Conservation (phyloP, 495 filamentous ascomycete species). For the Cercophora newfieldiana region DNA sequence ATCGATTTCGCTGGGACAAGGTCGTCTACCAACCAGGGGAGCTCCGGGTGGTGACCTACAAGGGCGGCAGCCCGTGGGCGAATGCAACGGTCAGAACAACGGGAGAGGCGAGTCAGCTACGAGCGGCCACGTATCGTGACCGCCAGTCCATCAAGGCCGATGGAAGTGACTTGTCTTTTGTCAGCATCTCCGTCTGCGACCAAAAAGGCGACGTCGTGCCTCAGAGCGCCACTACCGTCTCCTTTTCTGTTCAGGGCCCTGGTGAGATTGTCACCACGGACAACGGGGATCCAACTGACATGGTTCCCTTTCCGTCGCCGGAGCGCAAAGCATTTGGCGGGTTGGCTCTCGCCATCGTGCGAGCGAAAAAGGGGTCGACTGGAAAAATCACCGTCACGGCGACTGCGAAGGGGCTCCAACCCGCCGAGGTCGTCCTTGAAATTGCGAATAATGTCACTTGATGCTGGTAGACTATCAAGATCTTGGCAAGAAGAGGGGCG, state of each 20-base stretch:
- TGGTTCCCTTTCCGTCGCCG: constrained; percentile 43
- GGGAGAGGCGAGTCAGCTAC: constrained; percentile 33
- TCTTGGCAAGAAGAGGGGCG: too few relatives aligned
- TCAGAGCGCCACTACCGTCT: constrained; percentile 38
- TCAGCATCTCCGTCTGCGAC: constrained; percentile 44
- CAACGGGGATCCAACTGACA: constrained; percentile 49
- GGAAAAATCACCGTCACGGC: constrained; percentile 40
- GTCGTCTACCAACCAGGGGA: constrained; percentile 47
- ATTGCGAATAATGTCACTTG: background rate
- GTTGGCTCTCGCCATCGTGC: constrained; percentile 44
- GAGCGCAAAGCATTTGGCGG: constrained; percentile 48
- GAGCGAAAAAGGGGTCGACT: constrained; percentile 29
- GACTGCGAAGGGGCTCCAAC: constrained; percentile 5
- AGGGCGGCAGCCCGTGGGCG: constrained; percentile 45
- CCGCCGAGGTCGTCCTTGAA: background rate
- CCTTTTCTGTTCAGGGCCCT: constrained; percentile 42
- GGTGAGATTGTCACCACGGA: constrained; percentile 49
- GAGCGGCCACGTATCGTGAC: constrained; percentile 34
- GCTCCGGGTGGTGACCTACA: constrained; percentile 45
- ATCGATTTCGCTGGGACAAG: constrained; percentile 52
- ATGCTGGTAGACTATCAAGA: too few relatives aligned
- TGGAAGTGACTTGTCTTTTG: constrained; percentile 45
- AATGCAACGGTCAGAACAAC: constrained; percentile 38
- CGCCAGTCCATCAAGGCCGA: constrained; percentile 38
- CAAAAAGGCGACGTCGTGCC: constrained; percentile 39